phyloP scores from a whole-genome alignment of 2,329 filamentous ascomycete species.

The Rhynchosporium graminicola region DNA sequence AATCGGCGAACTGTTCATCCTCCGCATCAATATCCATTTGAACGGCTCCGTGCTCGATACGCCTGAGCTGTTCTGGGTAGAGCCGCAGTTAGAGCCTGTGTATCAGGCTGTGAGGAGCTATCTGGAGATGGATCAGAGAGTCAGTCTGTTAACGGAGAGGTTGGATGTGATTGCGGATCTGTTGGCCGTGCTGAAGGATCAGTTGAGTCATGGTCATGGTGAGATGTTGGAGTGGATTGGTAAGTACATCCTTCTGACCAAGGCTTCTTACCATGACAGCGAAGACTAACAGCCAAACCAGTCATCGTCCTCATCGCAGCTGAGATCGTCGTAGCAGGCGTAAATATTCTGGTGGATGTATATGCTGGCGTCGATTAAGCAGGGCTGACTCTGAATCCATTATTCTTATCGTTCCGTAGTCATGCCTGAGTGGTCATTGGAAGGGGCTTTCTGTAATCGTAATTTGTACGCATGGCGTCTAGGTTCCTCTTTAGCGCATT shows the following conservation, averaged over 20 bases:
- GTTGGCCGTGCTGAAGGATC: slow-evolving; percentile 90
- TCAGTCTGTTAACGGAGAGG: slow-evolving; percentile 83
- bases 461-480: slow-evolving; percentile 19
- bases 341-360: slow-evolving; percentile 94
- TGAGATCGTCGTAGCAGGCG: slow-evolving; percentile 87
- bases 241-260: slow-evolving; percentile 47
- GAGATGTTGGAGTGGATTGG: slow-evolving; percentile 90
- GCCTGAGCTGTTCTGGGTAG: slow-evolving; percentile 97
- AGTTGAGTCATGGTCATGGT: slow-evolving; percentile 89
- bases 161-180: slow-evolving; percentile 92
- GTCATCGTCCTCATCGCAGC: slow-evolving; percentile 95
- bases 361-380: slow-evolving; percentile 68
- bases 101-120: slow-evolving; percentile 96
- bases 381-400: neutral
- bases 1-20: slow-evolving; percentile 96
- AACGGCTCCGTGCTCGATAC: slow-evolving; percentile 96
- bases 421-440: neutral
- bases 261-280: slow-evolving; percentile 8
- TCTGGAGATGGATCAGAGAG: slow-evolving; percentile 96
- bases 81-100: slow-evolving; percentile 93
- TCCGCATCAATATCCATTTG: slow-evolving; percentile 96
- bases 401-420: neutral
- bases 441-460: neutral
- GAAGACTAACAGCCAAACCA: slow-evolving; percentile 41
- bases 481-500: slow-evolving; percentile 16